Conservation (phyloP, 192 early-diverging fungal species). For the Haplosporangium gracile region DNA sequence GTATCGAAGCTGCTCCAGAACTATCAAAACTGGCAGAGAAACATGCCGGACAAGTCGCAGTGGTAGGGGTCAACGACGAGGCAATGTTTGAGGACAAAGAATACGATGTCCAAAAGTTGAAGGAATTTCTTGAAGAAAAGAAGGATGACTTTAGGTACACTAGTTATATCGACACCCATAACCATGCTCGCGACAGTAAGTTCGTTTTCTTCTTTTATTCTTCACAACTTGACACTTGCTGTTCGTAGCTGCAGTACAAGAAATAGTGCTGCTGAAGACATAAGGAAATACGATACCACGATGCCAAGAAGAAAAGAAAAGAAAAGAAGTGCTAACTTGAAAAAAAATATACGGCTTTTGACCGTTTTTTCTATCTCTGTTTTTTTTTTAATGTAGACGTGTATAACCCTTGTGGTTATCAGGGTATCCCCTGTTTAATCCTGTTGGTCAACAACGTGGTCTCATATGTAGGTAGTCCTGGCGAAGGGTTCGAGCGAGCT, state of each 20-base stretch:
- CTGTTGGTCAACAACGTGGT: conserved; percentile 28
- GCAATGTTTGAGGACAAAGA: not conserved
- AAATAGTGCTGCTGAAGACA: too few species aligned
- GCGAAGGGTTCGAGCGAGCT: not conserved
- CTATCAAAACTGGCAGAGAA: conserved; percentile 6
- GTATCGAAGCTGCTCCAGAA: not conserved
- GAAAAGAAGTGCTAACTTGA: not conserved
- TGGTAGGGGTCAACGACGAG: conserved; percentile 10
- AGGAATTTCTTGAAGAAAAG: not conserved
- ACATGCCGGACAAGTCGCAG: not conserved
- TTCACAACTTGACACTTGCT: not conserved
- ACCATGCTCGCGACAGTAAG: conserved; percentile 5
- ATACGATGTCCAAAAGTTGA: not conserved
- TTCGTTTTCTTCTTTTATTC: too few species aligned
- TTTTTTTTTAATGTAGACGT: conserved; percentile 11
- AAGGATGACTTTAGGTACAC: conserved; percentile 5
- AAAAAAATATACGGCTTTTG: not conserved
- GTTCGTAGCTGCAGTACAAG: not conserved
- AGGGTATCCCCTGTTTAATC: conserved; percentile 34
- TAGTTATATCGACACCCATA: not conserved
- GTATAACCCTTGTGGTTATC: conserved; percentile 24
- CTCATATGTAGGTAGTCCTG: conserved; percentile 22
- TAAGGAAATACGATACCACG: too few species aligned
- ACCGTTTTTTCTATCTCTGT: not conserved
- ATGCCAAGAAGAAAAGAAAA: not conserved